phyloP scores from a whole-genome alignment of 2,329 filamentous ascomycete genomes.

The Calonectria hawksworthii region DNA sequence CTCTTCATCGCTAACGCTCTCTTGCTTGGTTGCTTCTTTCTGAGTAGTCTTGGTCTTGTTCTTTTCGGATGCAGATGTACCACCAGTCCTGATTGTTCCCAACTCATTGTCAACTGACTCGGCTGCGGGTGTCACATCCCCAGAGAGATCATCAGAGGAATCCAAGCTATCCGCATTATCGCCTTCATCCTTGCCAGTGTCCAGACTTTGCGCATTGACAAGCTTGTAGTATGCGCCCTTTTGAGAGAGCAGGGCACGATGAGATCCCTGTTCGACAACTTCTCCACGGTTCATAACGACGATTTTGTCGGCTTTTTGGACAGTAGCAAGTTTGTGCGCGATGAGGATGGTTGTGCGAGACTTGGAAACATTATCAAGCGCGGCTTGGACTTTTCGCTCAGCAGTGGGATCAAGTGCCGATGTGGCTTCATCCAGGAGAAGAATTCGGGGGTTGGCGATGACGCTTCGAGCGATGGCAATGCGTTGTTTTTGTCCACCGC shows the following conservation, averaged over 20 bases:
- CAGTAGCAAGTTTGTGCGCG: conserved; percentile 70
- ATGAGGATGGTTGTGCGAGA: conserved; percentile 75
- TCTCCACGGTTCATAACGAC: conserved; percentile 70
- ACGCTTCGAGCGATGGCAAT: conserved; percentile 47
- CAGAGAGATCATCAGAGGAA: conserved; percentile 44
- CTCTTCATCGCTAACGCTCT: background rate
- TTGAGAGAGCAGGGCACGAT: conserved; percentile 65
- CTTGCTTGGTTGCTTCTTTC: background rate
- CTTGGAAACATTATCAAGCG: conserved; percentile 64
- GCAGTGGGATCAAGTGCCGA: conserved; percentile 62
- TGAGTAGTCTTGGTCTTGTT: background rate
- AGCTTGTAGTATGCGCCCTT: conserved; percentile 63
- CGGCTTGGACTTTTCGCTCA: conserved; percentile 65
- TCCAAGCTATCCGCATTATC: background rate
- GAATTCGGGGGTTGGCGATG: conserved; percentile 60
- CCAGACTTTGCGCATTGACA: conserved; percentile 55
- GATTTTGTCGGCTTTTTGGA: conserved; percentile 73
- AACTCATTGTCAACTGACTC: background rate
- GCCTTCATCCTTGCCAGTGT: background rate
- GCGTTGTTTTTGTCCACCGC: conserved; percentile 33
- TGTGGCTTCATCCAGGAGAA: conserved; percentile 78
- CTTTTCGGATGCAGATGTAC: background rate
- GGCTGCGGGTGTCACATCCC: background rate
- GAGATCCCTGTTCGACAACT: conserved; percentile 68
- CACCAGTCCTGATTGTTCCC: background rate